Base-by-base conservation (phyloP, 1,284 basidiomycete species). In the Cutaneotrichosporon sp. region DNA sequence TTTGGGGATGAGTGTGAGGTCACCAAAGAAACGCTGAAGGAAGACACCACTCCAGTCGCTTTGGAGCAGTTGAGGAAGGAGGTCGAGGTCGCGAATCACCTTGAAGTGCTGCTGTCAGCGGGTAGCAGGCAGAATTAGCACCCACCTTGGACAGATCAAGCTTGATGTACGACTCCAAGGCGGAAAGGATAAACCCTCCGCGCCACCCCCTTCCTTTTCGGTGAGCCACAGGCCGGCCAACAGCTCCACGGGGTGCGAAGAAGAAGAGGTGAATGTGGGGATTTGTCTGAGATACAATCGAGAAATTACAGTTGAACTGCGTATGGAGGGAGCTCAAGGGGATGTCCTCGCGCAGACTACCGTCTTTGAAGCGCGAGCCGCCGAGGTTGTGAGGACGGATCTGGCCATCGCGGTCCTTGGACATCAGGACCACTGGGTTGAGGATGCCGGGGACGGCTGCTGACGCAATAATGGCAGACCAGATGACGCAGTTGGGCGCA, bases 201-300 rank as follows among this genome's bases (percentile, higher is more conserved):
- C 92, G 79, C 92, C 92, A 96, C 3, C 91, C 54, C 19, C 52
- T 49, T 19, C 62, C 62, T 46, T 64, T 61, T 16, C 62, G 49
- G 46, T 64, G 64, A 0, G 63, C 64, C 2, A 66, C 64, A 14
- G 64, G 64, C 1, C 62, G 51, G 6, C 94, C 94, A 3, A 93
- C 90, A 0, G 91, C 90, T 4, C 94, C 94, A 63, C 90, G 81
- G 26, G 91, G 88, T 1, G 90, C 90, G 66, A 97, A 97, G 77
- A 96, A 94, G 77, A 98, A 98, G n/a, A 97, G 67, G 72, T 97
- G 94, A 11, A 98, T 90, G 71, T 98, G 96, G 0, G 93, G 94
- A 66, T 97, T 98, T 26, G 90, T 92, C 55, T 75, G 93, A 1
- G 89, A 92, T 31, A 98, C 94, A 44, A 97, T 87, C 2, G 90